Evolutionary conservation across 2,329 filamentous ascomycete species (phyloP).

Genomic region (Aspergillus luchuensis): DNA sequence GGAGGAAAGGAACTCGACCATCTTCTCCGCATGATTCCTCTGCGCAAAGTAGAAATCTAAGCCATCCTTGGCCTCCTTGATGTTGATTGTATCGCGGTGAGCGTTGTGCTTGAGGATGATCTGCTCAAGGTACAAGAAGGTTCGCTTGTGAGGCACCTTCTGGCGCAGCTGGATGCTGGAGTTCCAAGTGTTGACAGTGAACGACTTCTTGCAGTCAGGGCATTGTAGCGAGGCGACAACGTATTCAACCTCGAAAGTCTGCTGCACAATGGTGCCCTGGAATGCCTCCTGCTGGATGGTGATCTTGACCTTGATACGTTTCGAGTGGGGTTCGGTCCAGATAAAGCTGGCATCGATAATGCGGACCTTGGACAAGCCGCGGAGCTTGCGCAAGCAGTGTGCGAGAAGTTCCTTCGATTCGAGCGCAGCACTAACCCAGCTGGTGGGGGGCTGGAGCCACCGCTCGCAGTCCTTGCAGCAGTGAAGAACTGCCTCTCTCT

Average conservation of each 20-base stretch:
- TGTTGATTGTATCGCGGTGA: constrained; percentile 92
- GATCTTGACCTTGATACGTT: constrained; percentile 90
- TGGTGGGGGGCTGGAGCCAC: constrained; percentile 83
- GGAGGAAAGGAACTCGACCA: constrained; percentile 85
- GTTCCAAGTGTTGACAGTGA: constrained; percentile 93
- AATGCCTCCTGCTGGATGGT: constrained; percentile 78
- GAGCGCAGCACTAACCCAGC: constrained; percentile 80
- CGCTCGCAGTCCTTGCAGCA: constrained; percentile 93
- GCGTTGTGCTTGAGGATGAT: constrained; percentile 92
- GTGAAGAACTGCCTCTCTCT: constrained; percentile 84
- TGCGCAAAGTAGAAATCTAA: constrained; percentile 94
- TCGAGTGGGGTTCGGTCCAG: constrained; percentile 97
- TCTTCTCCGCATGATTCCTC: constrained; percentile 87
- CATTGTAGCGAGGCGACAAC: constrained; percentile 91
- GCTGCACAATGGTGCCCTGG: constrained; percentile 73
- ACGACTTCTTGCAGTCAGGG: constrained; percentile 91
- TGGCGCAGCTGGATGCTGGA: constrained; percentile 93
- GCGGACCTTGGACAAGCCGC: constrained; percentile 82
- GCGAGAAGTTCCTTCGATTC: constrained; percentile 93
- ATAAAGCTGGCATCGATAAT: constrained; percentile 96
- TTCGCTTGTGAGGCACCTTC: constrained; percentile 94
- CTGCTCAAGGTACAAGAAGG: constrained; percentile 83
- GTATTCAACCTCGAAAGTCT: constrained; percentile 93
- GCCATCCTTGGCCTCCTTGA: constrained; percentile 94
- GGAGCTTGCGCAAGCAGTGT: constrained; percentile 83